Base-by-base conservation (phyloP, 148 eudicot species). In the Bassia scoparia region DNA sequence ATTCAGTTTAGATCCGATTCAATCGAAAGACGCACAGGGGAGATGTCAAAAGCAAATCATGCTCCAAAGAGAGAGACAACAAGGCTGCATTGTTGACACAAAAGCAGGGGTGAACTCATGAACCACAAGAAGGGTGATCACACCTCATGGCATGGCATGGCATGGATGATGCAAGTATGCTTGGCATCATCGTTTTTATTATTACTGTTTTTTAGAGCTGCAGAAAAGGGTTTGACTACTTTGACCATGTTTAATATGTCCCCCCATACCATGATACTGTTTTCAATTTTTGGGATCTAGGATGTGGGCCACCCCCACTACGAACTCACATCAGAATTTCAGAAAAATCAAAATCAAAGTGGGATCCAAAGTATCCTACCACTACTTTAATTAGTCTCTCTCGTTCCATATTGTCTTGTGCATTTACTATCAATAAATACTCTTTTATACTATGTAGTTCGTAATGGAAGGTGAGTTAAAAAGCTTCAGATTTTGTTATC, bases 351-450 rank as follows among this genome's bases (percentile, higher is more conserved):
- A 52, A 52, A 48, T 48, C 16, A 13, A 43, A n/a, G 34, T 70
- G 70, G 75, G 53, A 77, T 71, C 80, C 71, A 66, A 77, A 72
- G 80, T 72, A 56, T 66, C 80, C 41, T 16, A 55, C 33, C 20
- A 23, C 34, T 12, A 17, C 37, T 2, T 26, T 0, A 30, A 58
- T 18, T 27, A 21, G 35, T 27, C 66, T 20, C 30, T 24, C 18
- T 38, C 65, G 61, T 26, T 76, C 79, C 68, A 68, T 68, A 58
- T 38, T 33, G 68, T 61, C 49, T 50, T 31, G 27, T 30, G 34
- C 54, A 44, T 12, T 48, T 37, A 21, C 37, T 29, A n/a, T n/a
- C 43, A 54, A 66, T 24, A 63, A 44, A 49, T 14, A n/a, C n/a
- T n/a, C n/a, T n/a, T n/a, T n/a, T n/a, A n/a, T n/a, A n/a, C n/a